These are phyloP conservation scores for Allium sativum DNA, from an alignment of 106 monocot species.

Conservation along the genomic window DNA sequence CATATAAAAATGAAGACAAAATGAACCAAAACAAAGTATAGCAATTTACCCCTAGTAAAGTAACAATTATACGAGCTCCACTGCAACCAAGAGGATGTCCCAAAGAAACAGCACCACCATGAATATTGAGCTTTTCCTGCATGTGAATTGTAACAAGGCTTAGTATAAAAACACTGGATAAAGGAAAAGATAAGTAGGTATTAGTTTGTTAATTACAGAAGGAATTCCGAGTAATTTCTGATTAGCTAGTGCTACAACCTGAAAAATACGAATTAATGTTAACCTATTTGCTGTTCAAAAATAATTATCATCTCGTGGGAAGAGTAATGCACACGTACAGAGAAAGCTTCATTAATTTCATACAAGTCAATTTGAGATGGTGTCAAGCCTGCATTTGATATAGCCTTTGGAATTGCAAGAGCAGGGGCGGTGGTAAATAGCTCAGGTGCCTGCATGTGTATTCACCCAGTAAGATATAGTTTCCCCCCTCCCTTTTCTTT, in stretches of 20 bases:
- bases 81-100: slow-evolving; percentile 91
- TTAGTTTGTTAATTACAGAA: slow-evolving; percentile 39
- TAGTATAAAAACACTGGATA: too few relatives aligned
- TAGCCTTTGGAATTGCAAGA: slow-evolving; percentile 90
- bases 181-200: too few relatives aligned
- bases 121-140: slow-evolving; percentile 28
- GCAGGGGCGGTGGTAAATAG: slow-evolving; percentile 82
- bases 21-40: background rate
- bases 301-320: slow-evolving; percentile 23
- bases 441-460: slow-evolving; percentile 69
- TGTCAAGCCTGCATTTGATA: slow-evolving; percentile 69
- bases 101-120: slow-evolving; percentile 84
- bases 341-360: slow-evolving; percentile 99
- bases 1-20: too few relatives aligned
- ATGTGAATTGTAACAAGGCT: background rate
- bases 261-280: slow-evolving; percentile 10
- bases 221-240: slow-evolving; percentile 91
- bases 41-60: slow-evolving; percentile 66
- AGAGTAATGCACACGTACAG: slow-evolving; percentile 34
- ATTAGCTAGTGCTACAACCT: slow-evolving; percentile 97
- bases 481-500: background rate
- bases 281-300: background rate
- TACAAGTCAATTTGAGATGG: slow-evolving; percentile 89
- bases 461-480: slow-evolving; percentile 6
- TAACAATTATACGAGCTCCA: slow-evolving; percentile 82